Percentiles rank a stretch among this genome's conserved stretches.
phyloP scores from a whole-genome alignment of 805 yeast species.

The Komagataella kurtzmanii region DNA sequence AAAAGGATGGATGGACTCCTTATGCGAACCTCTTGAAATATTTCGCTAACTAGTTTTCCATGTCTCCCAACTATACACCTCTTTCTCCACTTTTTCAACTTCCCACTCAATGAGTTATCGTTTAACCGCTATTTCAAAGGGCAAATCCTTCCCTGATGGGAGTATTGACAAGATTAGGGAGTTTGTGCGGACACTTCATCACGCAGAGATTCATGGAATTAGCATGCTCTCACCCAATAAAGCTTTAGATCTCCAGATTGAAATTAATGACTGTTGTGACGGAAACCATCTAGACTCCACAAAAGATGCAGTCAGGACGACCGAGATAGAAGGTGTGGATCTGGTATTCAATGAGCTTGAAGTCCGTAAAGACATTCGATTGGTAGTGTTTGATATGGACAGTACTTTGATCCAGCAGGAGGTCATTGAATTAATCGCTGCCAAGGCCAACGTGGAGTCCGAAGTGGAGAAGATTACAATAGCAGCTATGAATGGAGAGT shows the following conservation, averaged over 20 bases:
- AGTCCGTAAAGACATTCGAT: conserved; percentile 26
- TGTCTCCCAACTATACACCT: not conserved
- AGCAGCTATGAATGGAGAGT: conserved; percentile 93
- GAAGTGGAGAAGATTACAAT: conserved; percentile 83
- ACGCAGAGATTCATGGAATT: conserved; percentile 4
- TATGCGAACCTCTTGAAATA: not conserved
- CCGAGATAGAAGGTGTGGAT: conserved; percentile 20
- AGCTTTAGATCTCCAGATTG: not conserved
- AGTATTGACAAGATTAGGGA: not conserved
- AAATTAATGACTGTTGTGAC: not conserved
- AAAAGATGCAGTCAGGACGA: conserved; percentile 8
- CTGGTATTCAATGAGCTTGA: conserved; percentile 25
- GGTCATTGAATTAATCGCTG: conserved; percentile 92
- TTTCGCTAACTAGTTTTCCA: not conserved
- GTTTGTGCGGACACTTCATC: not conserved
- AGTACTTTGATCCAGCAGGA: conserved; percentile 93
- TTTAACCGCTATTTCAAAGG: not conserved
- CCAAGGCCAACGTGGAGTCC: conserved; percentile 80
- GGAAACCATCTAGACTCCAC: not conserved
- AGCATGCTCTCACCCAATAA: not conserved
- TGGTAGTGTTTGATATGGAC: conserved; percentile 95
- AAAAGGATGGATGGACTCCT: not conserved
- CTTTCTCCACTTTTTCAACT: not conserved
- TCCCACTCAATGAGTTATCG: not conserved
- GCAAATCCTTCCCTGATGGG: not conserved